Percentiles rank a stretch among this genome's conserved stretches.
phyloP scores from a whole-genome alignment of 2,329 filamentous ascomycete genomes.

The Penicillium brevicompactum region DNA sequence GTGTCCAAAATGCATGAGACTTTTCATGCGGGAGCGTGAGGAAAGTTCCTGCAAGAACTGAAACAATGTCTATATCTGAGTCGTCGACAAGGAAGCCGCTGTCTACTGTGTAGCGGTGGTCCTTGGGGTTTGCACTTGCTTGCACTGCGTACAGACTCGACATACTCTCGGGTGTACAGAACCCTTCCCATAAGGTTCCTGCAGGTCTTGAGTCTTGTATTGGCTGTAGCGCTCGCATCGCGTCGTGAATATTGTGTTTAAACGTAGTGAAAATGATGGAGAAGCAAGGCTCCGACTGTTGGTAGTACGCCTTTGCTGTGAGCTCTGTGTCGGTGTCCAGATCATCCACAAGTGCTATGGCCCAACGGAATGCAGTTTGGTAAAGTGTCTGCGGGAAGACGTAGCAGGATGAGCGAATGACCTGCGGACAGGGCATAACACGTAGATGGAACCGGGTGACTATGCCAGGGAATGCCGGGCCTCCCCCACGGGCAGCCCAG shows the following conservation, averaged over 20 bases:
- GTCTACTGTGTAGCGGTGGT: constrained; percentile 53
- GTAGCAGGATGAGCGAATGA: constrained; percentile 44
- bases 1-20: constrained; percentile 53
- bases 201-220: constrained; percentile 39
- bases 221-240: constrained; percentile 14
- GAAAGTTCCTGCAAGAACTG: constrained; percentile 51
- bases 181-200: constrained; percentile 40
- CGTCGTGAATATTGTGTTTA: constrained; percentile 14
- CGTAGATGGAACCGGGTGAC: constrained; percentile 55
- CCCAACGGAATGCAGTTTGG: constrained; percentile 51
- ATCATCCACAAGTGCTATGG: constrained; percentile 27
- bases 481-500: constrained; percentile 54
- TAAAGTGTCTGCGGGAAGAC: constrained; percentile 52
- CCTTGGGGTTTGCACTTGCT: constrained; percentile 50
- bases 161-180: constrained; percentile 36
- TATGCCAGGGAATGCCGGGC: constrained; percentile 54
- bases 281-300: constrained; percentile 31
- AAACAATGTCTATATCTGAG: constrained; percentile 42
- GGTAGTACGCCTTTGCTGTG: constrained; percentile 32
- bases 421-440: constrained; percentile 30
- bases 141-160: constrained; percentile 45
- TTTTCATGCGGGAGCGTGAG: constrained; percentile 50
- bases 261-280: constrained; percentile 19
- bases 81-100: constrained; percentile 55
- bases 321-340: constrained; percentile 28